Evolutionary conservation across 495 filamentous ascomycete species (phyloP), one percentile per base, ranked within the genome.

Genomic region (Trichoderma gamsii): DNA sequence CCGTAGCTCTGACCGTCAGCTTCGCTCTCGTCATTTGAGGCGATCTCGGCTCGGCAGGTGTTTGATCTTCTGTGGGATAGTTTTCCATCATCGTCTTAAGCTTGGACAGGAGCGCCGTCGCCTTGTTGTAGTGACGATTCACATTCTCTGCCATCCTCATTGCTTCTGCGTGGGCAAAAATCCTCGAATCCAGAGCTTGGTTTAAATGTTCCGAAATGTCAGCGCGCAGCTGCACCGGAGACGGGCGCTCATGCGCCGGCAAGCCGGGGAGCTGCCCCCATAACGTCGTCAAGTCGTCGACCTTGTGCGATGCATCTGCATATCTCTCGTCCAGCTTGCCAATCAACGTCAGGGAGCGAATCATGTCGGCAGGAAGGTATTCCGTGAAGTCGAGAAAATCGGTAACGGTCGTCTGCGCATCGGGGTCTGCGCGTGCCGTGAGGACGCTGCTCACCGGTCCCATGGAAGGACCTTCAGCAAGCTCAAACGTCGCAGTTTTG

Each of bases 351-450:
- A 99, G 83, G 67, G 95, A 97, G 71, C 95, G 92, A 68, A 89
- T 85, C 69, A 98, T 87, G 78, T 98, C 96, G 41, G 93, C 90
- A 18, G 95, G 94, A 23, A 98, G 91, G 80, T 95, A 96, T 80
- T 99, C 95, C 70, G 95, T 97, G 77, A 88, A 96, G 77, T 97
- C 95, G 72, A 97, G 89, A 77, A 93, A 99, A 79, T 99, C 95
- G 70, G 90, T 94, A 18, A 97, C 89, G 66, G 92, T 95, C 11
- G 93, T 90, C 70, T 96, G 91, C n/a, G 92, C 90, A 78, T 99
- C 95, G 23, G 94, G 94, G 72, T 99, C 92, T 49, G 86, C 79
- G 71, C 80, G 80, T 72, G 65, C 65, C 41, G 63, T 44, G 56
- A 61, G 56, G 9, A 61, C 56, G 25, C 25, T 32, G 56, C 56